These are phyloP conservation scores for Leccinum aurantiacum DNA, from an alignment of 768 basidiomycete genomes.

Conservation along the genomic window DNA sequence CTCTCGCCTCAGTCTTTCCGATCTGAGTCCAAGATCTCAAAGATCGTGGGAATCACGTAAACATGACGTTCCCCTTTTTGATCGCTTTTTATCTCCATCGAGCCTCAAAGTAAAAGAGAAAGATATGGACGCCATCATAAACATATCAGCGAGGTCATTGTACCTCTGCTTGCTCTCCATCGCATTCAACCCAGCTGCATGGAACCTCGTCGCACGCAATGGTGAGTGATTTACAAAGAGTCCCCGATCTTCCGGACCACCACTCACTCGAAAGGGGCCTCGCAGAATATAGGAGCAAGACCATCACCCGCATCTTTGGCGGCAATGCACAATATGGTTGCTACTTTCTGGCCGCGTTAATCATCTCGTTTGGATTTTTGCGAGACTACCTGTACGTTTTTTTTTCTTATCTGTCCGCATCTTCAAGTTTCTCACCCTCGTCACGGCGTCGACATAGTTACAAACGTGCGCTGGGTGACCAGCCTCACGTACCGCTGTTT, in stretches of 20 bases:
- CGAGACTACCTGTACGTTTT: constrained; percentile 80
- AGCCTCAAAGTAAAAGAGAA: no score
- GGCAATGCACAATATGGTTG: constrained; percentile 75
- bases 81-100: neutral
- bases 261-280: neutral
- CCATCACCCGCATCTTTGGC: constrained; percentile 80
- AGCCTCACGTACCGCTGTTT: constrained; percentile 68
- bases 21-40: no score
- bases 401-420: neutral
- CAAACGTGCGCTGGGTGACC: constrained; percentile 69
- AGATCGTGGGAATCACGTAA: constrained; percentile 13
- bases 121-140: constrained; percentile 41
- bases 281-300: constrained; percentile 79
- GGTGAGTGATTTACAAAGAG: constrained; percentile 47
- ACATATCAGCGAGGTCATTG: constrained; percentile 65
- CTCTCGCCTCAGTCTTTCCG: no score
- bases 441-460: constrained; percentile 48
- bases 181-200: constrained; percentile 89
- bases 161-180: constrained; percentile 67
- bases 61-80: neutral
- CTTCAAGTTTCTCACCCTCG: neutral
- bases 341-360: constrained; percentile 82
- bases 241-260: neutral
- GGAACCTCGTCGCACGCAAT: constrained; percentile 94
- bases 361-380: constrained; percentile 82